Conservation (phyloP, 352 stramenopile species). For the Pythium grandisporangium region DNA sequence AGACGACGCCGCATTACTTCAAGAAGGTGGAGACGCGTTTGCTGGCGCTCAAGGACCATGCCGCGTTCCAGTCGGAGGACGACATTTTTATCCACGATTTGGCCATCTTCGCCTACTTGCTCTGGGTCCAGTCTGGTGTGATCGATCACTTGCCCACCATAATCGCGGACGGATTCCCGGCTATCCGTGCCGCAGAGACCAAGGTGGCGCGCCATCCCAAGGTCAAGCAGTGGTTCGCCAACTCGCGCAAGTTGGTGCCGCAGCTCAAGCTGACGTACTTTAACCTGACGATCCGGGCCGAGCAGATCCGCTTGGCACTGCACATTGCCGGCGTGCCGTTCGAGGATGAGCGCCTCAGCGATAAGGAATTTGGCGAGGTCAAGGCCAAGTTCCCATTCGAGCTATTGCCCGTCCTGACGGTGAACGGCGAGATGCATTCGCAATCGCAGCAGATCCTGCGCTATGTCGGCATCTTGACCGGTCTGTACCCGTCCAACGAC, state of each 20-base stretch:
- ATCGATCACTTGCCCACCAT: too few species aligned
- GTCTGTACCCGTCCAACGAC: conserved; percentile 32
- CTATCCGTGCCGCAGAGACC: neutral
- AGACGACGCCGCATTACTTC: too few species aligned
- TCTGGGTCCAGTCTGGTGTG: too few species aligned
- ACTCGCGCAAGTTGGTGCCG: conserved; percentile 5
- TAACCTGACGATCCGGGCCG: conserved; percentile 17
- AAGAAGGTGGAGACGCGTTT: too few species aligned
- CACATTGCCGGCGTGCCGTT: conserved; percentile 46
- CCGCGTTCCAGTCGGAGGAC: too few species aligned
- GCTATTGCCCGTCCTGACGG: conserved; percentile 28
- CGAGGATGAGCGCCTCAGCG: conserved; percentile 32
- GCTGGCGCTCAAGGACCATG: too few species aligned
- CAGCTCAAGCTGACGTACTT: conserved; percentile 62
- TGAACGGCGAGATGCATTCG: conserved; percentile 29
- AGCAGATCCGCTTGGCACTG: conserved; percentile 39
- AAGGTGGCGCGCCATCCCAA: neutral
- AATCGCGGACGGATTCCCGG: too few species aligned
- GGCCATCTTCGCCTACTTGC: too few species aligned
- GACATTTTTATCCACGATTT: too few species aligned
- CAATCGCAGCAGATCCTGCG: conserved; percentile 49
- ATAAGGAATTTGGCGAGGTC: conserved; percentile 18
- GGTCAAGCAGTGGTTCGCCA: neutral
- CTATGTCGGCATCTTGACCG: conserved; percentile 39
- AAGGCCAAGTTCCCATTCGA: conserved; percentile 37